Evolutionary conservation across 495 filamentous ascomycete species (phyloP).

Genomic region (Aspergillus affinis): DNA sequence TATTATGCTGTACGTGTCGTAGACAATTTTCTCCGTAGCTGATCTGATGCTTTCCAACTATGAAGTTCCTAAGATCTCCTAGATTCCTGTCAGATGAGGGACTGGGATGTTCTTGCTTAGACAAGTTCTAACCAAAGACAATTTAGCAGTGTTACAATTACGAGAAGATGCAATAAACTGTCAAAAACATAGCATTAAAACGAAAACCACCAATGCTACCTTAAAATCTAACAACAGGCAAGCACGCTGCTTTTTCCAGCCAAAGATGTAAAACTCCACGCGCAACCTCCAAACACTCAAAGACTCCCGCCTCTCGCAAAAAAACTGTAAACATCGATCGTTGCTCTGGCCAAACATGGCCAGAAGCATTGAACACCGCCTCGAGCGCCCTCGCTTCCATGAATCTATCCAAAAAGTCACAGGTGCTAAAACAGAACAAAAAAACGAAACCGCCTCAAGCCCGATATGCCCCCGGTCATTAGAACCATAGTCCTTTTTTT

Average conservation of each 20-base stretch:
- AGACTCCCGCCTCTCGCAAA: background rate
- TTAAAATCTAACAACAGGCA: background rate
- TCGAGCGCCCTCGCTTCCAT: constrained; percentile 20
- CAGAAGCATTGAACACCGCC: constrained; percentile 10
- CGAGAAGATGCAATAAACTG: too few relatives aligned
- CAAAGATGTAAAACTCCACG: background rate
- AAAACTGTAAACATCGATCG: background rate
- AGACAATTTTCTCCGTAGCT: too few relatives aligned
- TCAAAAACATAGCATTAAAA: background rate
- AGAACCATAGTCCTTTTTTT: constrained; percentile 5
- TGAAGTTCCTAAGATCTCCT: too few relatives aligned
- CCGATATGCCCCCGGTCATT: constrained; percentile 7
- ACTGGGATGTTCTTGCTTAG: too few relatives aligned
- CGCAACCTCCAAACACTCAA: background rate
- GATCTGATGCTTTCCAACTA: too few relatives aligned
- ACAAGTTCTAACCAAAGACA: too few relatives aligned
- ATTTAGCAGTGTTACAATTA: too few relatives aligned
- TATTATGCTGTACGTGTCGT: too few relatives aligned
- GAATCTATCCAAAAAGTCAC: constrained; percentile 15
- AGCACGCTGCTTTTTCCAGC: background rate
- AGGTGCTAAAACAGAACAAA: constrained; percentile 3
- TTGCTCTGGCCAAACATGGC: background rate
- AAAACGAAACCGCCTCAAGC: background rate
- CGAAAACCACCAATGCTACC: background rate
- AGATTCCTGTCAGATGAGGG: too few relatives aligned